Conservation (phyloP, 2,329 filamentous ascomycete species). For the Colletotrichum sp. region DNA sequence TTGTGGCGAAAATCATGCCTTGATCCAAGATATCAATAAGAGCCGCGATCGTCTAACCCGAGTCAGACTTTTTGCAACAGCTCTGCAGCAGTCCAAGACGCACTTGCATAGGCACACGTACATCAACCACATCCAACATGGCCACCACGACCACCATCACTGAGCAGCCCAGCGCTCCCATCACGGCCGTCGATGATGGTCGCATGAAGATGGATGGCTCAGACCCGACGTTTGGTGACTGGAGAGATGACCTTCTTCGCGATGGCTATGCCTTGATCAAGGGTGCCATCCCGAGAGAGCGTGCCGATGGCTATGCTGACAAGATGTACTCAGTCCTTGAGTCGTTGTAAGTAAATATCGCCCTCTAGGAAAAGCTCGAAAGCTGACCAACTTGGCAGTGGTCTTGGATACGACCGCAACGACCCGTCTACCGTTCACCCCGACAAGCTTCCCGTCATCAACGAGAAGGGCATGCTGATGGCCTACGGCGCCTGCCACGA, state of each 20-base stretch:
- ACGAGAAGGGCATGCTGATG: constrained; percentile 54
- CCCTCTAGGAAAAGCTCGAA: accelerated
- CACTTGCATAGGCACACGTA: not conserved
- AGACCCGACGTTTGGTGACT: constrained; percentile 28
- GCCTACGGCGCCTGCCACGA: constrained; percentile 53
- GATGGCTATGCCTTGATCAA: constrained; percentile 21
- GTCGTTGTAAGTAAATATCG: constrained; percentile 22
- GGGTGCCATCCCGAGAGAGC: constrained; percentile 15
- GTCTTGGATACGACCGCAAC: constrained; percentile 25
- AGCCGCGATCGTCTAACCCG: not conserved
- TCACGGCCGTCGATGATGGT: constrained; percentile 30
- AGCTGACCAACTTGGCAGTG: not conserved
- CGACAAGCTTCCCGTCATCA: constrained; percentile 45
- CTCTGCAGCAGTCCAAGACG: not conserved
- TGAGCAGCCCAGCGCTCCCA: not conserved
- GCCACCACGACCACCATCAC: not conserved
- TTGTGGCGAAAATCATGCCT: not conserved
- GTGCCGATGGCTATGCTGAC: constrained; percentile 30
- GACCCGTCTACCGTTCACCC: constrained; percentile 39
- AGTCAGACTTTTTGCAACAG: not conserved
- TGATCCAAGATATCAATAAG: not conserved
- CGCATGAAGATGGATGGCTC: constrained; percentile 24
- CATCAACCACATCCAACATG: constrained; percentile 27
- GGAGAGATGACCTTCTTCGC: constrained; percentile 35
- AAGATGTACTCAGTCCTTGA: constrained; percentile 27